Base-by-base conservation (phyloP, 208 protist species). In the Wallacemonas sp. region DNA sequence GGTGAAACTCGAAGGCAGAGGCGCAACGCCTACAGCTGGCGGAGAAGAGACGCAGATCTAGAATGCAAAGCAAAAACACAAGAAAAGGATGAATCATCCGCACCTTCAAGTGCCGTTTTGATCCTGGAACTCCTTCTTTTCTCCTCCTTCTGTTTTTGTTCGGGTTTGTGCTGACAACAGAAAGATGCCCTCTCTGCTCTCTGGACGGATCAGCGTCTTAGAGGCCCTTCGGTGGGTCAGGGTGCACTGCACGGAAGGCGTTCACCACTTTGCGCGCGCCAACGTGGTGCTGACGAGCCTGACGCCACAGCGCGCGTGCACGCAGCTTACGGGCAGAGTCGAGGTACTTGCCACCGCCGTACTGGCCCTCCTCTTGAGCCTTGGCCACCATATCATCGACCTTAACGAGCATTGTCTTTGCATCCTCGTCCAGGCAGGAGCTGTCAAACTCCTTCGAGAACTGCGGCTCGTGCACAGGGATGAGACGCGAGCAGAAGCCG, bases 271-370 rank as follows among this genome's bases (percentile, higher is more conserved):
- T 41, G 50, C 50, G 65, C 8, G 71, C 77, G 29, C 73, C 68
- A 42, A 93, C 67, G 60, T 91, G 83, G 50, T 87, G 83, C 52
- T 87, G 72, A 15, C 76, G 75, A 4, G 76, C 87, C 55, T 85
- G 67, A 26, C 75, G 65, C 87, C 87, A 93, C 48, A 89, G 65
- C 17, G 81, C 81, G 9, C 66, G 66, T 1, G 81, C 87, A 1
- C 82, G 64, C 50, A 91, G 66, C 8, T 73, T 73, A 17, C 69
- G 71, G 1, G 74, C 87, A 6, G 63, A 37, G 1, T 76, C 67
- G 4, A 93, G 42, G 66, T 84, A 80, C 48, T 75, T 61, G n/a
- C 84, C 84, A 17, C 46, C 57, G 42, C 33, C 39, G 46, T 76
- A 76, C 10, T 62, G 41, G 29, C 57, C 63, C 1, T 59, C 37